phyloP scores from a whole-genome alignment of 169 alveolate genomes.

The Cryptosporidium meleagridis region DNA sequence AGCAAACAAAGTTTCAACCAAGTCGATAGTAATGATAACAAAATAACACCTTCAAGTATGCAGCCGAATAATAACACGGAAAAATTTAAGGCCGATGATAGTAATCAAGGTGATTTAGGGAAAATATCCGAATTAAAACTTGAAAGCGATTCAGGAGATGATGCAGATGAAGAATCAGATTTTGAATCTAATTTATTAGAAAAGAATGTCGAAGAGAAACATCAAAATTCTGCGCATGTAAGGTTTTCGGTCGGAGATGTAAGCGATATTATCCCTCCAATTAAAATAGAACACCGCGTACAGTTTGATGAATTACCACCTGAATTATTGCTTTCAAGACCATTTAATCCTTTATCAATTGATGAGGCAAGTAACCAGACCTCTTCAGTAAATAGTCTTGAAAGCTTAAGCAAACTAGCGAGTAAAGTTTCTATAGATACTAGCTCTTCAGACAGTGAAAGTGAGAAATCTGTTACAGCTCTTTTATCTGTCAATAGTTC shows the following conservation, averaged over 20 bases:
- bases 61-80: constrained; percentile 22
- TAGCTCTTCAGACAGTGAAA: neutral
- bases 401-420: constrained; percentile 15
- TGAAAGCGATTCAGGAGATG: constrained; percentile 63
- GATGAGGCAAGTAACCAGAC: constrained; percentile 68
- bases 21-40: constrained; percentile 77
- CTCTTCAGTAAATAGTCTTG: constrained; percentile 60
- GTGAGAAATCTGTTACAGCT: neutral
- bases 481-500: neutral
- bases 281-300: constrained; percentile 57
- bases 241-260: constrained; percentile 74
- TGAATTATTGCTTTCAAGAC: constrained; percentile 53
- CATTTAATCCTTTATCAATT: constrained; percentile 68
- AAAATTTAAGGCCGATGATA: neutral
- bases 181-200: neutral
- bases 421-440: neutral
- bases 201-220: neutral
- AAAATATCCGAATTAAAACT: constrained; percentile 12
- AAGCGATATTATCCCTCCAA: constrained; percentile 67
- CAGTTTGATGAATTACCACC: constrained; percentile 74
- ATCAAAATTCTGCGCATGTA: constrained; percentile 42
- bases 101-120: constrained; percentile 35
- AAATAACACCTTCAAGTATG: constrained; percentile 43
- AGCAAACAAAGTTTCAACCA: constrained; percentile 76
- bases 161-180: constrained; percentile 61